Evolutionary conservation across 495 filamentous ascomycete species (phyloP).

Genomic region (Neurospora discreta): DNA sequence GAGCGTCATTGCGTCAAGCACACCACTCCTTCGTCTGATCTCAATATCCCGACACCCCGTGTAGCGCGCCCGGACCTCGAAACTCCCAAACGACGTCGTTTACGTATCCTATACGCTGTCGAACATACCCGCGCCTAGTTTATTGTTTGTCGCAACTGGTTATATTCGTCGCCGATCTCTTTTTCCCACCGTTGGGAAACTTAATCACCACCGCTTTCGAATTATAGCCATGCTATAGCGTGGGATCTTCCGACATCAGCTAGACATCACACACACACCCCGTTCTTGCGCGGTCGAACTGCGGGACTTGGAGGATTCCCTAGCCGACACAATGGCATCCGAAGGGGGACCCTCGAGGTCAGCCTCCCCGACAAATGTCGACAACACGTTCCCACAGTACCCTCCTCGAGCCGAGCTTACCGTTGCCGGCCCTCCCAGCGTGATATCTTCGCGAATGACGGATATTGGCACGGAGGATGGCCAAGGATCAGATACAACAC

Average conservation of each 20-base stretch:
- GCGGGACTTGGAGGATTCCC: background rate
- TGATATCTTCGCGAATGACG: slow-evolving; percentile 80
- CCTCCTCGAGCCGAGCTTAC: slow-evolving; percentile 17
- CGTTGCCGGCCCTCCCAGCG: slow-evolving; percentile 39
- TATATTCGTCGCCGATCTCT: background rate
- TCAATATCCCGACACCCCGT: background rate
- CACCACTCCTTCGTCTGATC: background rate
- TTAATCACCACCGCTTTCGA: background rate
- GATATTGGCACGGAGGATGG: slow-evolving; percentile 55
- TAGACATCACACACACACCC: background rate
- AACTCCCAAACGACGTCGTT: background rate
- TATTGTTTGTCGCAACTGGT: background rate
- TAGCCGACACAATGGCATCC: slow-evolving; percentile 22
- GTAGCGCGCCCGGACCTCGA: slow-evolving; percentile 18
- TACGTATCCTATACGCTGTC: slow-evolving; percentile 1
- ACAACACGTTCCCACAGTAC: slow-evolving; percentile 31
- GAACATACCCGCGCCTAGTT: background rate
- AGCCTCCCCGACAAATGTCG: slow-evolving; percentile 23
- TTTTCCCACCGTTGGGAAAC: background rate
- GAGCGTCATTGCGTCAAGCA: background rate
- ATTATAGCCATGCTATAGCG: slow-evolving; percentile 6
- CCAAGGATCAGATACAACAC: slow-evolving; percentile 23
- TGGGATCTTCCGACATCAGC: background rate
- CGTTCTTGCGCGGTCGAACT: background rate
- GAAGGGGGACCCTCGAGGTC: slow-evolving; percentile 22